Conservation (phyloP, 495 filamentous ascomycete genomes). For the Usnea hakonensis region DNA sequence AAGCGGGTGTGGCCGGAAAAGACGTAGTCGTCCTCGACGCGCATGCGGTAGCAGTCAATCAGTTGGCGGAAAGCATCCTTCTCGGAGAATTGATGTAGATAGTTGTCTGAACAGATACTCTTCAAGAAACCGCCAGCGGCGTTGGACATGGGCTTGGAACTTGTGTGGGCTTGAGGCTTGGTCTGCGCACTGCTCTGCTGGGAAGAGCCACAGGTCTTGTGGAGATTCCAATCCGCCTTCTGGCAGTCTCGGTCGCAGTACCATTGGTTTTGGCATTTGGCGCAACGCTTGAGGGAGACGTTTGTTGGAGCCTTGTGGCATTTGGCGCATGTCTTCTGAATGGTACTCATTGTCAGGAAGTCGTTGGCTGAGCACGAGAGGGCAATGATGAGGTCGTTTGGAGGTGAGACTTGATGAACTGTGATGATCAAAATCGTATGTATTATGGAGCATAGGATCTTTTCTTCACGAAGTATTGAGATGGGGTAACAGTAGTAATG, state of each 20-base stretch:
- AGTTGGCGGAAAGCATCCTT: conserved; percentile 39
- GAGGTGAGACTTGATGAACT: too few species aligned
- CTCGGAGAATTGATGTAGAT: conserved; percentile 35
- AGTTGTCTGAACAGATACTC: conserved; percentile 28
- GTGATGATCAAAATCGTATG: too few species aligned
- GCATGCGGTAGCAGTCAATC: conserved; percentile 42
- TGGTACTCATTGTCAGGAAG: background rate
- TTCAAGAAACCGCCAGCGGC: conserved; percentile 19
- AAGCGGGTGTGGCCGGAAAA: conserved; percentile 24
- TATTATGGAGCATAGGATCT: too few species aligned
- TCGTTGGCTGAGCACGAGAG: background rate
- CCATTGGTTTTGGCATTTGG: conserved; percentile 30
- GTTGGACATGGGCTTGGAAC: conserved; percentile 2
- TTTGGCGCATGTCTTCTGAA: conserved; percentile 1
- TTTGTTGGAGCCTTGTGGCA: background rate
- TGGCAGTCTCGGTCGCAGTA: conserved; percentile 45
- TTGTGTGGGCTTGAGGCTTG: conserved; percentile 6
- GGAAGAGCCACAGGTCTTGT: conserved; percentile 33
- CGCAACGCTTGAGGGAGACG: conserved; percentile 31
- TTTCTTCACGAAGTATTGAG: too few species aligned
- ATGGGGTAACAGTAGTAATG: too few species aligned
- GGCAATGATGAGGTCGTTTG: background rate
- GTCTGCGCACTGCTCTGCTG: background rate
- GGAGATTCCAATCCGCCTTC: conserved; percentile 37
- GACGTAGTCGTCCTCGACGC: conserved; percentile 34